A percentile compares a stretch with the other conserved stretches of the same genome.
These are phyloP conservation scores for Tetrahymena malaccensis DNA, from an alignment of 73 alveolate genomes.

Conservation along the genomic window DNA sequence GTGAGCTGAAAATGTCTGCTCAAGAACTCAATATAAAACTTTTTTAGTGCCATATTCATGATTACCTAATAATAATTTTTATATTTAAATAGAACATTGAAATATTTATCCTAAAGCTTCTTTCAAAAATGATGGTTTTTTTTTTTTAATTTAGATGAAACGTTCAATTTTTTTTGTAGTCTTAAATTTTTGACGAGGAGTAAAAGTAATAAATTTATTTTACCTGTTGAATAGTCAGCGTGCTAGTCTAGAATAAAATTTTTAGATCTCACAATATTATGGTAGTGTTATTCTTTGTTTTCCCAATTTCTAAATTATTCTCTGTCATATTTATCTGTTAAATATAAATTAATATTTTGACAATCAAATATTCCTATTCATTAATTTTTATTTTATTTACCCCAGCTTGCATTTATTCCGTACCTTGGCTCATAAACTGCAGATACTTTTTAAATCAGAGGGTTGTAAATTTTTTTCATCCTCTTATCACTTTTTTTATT, in stretches of 20 bases:
- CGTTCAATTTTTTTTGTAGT: too few species aligned
- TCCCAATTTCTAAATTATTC: not conserved
- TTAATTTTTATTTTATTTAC: not conserved
- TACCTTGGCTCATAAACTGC: not conserved
- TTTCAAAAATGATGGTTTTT: too few species aligned
- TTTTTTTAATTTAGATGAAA: too few species aligned
- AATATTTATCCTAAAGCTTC: too few species aligned
- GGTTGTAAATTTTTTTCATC: not conserved
- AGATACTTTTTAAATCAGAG: not conserved
- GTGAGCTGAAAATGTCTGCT: too few species aligned
- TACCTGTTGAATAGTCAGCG: not conserved
- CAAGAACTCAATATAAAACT: not conserved
- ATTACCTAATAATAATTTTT: not conserved
- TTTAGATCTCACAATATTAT: not conserved
- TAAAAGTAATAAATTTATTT: not conserved
- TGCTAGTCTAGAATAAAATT: not conserved
- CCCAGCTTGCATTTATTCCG: not conserved
- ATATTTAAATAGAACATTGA: not conserved
- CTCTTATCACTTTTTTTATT: not conserved
- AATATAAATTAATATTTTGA: not conserved
- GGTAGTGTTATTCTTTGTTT: not conserved
- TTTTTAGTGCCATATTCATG: not conserved
- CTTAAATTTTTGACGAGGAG: too few species aligned
- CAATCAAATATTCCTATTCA: not conserved
- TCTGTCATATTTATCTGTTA: not conserved